Evolutionary conservation across 257 asterid species (phyloP), one percentile per base, ranked within the genome.

Genomic region (Capsicum chinense): DNA sequence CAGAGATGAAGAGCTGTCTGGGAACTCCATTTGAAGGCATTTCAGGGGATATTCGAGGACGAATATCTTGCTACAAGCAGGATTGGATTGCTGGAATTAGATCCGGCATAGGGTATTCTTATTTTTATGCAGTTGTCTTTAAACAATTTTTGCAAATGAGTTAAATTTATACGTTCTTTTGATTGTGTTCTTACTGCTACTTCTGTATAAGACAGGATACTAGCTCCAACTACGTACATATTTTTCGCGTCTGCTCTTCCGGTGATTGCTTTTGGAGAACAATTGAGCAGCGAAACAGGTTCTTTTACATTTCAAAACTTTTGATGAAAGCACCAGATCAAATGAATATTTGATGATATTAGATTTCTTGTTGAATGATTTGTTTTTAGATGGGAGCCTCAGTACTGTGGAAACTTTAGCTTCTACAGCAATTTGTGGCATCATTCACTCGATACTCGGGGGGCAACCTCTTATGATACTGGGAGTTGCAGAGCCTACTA

Each of bases 171-270:
- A 9, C 54, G 81, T 78, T 52, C 33, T 56, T 17, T 54, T 26
- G 15, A 9, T 4, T 26, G 33, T 14, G 33, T 0, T 14, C 82
- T 78, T 26, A 78, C 33, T 2, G 0, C 15, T 54, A 54, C 15
- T 54, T 78, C 9, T 26, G 3, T 35, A 15, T 83, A 54, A 68
- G 47, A 2, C 76, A 86, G 88, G 83, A 86, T 86, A 79, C 35
- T 86, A 59, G 88, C 88, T 13, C 88, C 88, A 37, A 83, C 88
- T 35, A 80, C 86, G 9, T 86, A 83, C 85, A 83, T 86, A 80
- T 86, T 86, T 56, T 86, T 86, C 15, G 86, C 88, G 37, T 86
- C 88, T 4, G 88, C 86, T 64, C 82, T 86, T 52, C 88, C 88
- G 1, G 88, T 86, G 47, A 86, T 86, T 10, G 84, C 88, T 15